Percentiles rank a stretch among this genome's conserved stretches.
Evolutionary conservation across 225 moss, liverwort and hornwort species (phyloP).

Genomic region (Rhytidiadelphus loreus): DNA sequence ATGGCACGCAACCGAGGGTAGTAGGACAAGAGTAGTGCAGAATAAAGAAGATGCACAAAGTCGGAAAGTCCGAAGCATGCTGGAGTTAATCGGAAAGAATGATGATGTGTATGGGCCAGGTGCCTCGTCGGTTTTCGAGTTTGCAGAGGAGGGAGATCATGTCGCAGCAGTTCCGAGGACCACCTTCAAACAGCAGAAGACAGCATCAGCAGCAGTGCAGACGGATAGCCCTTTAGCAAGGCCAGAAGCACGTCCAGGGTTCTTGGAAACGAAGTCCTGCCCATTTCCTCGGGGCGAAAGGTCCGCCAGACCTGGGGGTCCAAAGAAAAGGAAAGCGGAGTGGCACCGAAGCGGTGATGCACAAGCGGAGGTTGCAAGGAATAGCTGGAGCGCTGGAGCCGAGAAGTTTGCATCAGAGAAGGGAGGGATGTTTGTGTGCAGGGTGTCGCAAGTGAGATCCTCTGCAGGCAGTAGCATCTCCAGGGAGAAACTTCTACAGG

Average conservation of each 20-base stretch:
- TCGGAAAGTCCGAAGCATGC: conserved; percentile 75
- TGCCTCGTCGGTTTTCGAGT: conserved; percentile 36
- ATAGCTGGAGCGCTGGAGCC: background rate
- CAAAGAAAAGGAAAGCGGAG: conserved; percentile 18
- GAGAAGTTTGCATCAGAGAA: background rate
- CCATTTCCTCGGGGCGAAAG: conserved; percentile 46
- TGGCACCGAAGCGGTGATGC: conserved; percentile 14
- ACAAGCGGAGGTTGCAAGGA: background rate
- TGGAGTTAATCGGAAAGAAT: conserved; percentile 58
- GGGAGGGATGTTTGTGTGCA: background rate
- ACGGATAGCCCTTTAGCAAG: background rate
- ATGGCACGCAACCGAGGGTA: background rate
- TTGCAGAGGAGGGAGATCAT: conserved; percentile 30
- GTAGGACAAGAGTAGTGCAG: conserved; percentile 17
- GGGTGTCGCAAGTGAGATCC: conserved; percentile 18
- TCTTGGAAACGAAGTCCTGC: background rate
- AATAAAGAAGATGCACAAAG: conserved; percentile 25
- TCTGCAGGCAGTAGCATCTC: conserved; percentile 27
- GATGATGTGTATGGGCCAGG: conserved; percentile 41
- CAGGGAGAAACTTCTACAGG: conserved; percentile 21
- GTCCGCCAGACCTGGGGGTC: conserved; percentile 24
- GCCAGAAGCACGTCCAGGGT: background rate
- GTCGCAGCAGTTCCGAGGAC: background rate
- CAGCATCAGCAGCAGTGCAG: conserved; percentile 6
- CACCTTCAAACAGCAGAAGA: conserved; percentile 12